A percentile compares a stretch with the other conserved stretches of the same genome.
Evolutionary conservation across 352 stramenopile genomes (phyloP).

Genomic region (Phytopythium boreale): DNA sequence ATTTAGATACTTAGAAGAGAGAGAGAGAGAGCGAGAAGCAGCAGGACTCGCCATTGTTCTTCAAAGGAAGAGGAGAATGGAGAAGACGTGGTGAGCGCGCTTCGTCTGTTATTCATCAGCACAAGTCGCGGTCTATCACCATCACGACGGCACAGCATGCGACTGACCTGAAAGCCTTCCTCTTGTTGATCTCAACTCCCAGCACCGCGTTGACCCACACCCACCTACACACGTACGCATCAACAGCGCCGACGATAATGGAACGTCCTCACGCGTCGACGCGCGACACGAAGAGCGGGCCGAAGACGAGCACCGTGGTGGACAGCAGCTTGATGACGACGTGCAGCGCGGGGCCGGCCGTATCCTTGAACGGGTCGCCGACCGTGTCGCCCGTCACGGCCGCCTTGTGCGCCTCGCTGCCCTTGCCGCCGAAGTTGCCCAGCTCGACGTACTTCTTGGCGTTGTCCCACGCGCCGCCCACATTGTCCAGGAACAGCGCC

Average conservation of each 20-base stretch:
- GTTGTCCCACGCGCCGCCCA: constrained; percentile 98
- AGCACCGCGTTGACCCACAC: not conserved
- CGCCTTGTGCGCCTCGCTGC: constrained; percentile 96
- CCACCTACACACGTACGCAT: not conserved
- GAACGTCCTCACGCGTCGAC: constrained; percentile 23
- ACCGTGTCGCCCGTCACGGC: constrained; percentile 97
- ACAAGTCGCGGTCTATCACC: not conserved
- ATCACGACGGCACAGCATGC: not conserved
- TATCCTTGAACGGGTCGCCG: constrained; percentile 97
- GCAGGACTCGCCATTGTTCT: not conserved
- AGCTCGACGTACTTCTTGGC: constrained; percentile 98
- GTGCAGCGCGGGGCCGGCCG: constrained; percentile 94
- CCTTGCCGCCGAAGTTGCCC: constrained; percentile 93
- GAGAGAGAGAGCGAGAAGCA: not conserved
- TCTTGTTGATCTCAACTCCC: not conserved
- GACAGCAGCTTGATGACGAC: constrained; percentile 98
- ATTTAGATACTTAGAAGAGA: constrained; percentile 8
- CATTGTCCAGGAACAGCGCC: constrained; percentile 97
- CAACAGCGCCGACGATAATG: not conserved
- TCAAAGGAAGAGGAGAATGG: not conserved
- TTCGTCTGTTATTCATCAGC: not conserved
- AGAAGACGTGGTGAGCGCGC: not conserved
- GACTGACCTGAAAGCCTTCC: constrained; percentile 1
- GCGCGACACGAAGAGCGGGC: constrained; percentile 88
- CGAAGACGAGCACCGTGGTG: constrained; percentile 92